These are phyloP conservation scores for Withania somnifera DNA, from an alignment of 305 asterid genomes.

Conservation along the genomic window DNA sequence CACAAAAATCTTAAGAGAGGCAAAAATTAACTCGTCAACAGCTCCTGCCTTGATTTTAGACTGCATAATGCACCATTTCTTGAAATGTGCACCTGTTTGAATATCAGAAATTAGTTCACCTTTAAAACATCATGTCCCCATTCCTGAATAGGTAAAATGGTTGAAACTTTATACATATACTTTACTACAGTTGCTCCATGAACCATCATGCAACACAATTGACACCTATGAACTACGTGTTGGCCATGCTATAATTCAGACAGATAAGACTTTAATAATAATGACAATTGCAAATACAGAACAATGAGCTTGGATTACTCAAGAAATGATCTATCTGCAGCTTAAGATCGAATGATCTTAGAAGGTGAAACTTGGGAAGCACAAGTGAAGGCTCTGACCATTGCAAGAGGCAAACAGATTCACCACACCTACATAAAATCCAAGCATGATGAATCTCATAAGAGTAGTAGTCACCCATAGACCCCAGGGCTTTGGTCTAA, in stretches of 20 bases:
- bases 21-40: slow-evolving; percentile 42
- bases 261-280: background rate
- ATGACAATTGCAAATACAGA: background rate
- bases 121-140: background rate
- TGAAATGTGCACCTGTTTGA: slow-evolving; percentile 66
- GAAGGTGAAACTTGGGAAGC: background rate
- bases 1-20: background rate
- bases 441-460: background rate
- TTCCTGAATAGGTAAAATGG: background rate
- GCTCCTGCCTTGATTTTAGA: slow-evolving; percentile 75
- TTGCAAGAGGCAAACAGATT: background rate
- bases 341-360: background rate
- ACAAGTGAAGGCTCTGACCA: background rate
- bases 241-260: background rate
- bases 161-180: background rate
- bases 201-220: background rate
- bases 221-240: background rate
- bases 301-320: background rate
- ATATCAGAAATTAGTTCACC: background rate
- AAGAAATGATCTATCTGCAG: background rate
- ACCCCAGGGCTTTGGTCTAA: background rate
- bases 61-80: slow-evolving; percentile 94
- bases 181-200: background rate
- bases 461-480: background rate
- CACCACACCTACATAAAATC: background rate